phyloP scores from a whole-genome alignment of 257 asterid species.

The Jaltomata sinuosa region DNA sequence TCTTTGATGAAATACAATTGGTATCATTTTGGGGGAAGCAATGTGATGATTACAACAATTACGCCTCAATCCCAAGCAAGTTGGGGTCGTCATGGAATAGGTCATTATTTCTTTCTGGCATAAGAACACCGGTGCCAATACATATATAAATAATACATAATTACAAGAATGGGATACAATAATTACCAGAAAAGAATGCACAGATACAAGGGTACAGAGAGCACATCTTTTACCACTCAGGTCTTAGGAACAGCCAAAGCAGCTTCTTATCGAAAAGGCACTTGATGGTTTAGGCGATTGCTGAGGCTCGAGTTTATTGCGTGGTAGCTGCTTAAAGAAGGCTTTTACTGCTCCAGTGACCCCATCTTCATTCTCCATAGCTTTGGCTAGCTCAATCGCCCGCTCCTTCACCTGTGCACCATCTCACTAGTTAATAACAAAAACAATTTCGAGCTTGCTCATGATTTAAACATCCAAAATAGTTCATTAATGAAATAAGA shows the following conservation, averaged over 20 bases:
- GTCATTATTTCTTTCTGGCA: not conserved
- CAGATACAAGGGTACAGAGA: not conserved
- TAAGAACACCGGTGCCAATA: not conserved
- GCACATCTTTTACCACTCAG: not conserved
- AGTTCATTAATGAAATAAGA: not conserved
- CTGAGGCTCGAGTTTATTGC: constrained; percentile 1
- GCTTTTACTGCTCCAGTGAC: constrained; percentile 77
- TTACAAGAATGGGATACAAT: not conserved
- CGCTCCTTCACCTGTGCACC: constrained; percentile 51
- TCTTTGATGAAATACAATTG: not conserved
- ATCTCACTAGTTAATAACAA: not conserved
- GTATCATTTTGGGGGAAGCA: not conserved
- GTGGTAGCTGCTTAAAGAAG: constrained; percentile 55
- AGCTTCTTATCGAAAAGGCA: constrained; percentile 21
- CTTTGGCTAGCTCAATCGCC: constrained; percentile 62
- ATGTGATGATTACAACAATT: not conserved
- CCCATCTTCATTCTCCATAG: constrained; percentile 89
- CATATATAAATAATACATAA: not conserved
- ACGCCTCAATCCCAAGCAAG: not conserved
- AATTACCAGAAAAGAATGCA: not conserved
- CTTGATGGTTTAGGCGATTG: constrained; percentile 7
- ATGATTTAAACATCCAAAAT: not conserved
- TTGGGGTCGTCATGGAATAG: not conserved
- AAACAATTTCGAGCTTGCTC: not conserved
- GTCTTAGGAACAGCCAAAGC: constrained; percentile 74